Percentiles rank a stretch among this genome's conserved stretches.
Conservation (phyloP, 1,284 basidiomycete species). For the Thelephora terrestris region DNA sequence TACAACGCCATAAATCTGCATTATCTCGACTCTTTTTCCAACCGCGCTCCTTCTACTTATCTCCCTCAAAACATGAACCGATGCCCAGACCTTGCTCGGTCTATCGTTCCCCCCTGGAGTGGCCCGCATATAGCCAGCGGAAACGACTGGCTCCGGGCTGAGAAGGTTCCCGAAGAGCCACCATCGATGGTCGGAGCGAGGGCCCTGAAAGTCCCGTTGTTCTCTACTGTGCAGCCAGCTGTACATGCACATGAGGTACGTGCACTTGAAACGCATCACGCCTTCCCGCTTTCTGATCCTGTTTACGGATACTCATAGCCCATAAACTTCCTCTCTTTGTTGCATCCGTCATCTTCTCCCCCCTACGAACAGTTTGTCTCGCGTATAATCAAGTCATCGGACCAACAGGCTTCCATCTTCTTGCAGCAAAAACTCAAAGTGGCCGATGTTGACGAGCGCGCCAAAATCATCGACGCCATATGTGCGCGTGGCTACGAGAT, state of each 20-base stretch:
- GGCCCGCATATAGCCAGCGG: conserved; percentile 19
- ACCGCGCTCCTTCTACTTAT: conserved; percentile 28
- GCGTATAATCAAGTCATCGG: conserved; percentile 76
- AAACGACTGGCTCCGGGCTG: conserved; percentile 25
- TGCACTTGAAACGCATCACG: conserved; percentile 5
- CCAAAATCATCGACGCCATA: conserved; percentile 75
- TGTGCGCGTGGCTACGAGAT: conserved; percentile 73
- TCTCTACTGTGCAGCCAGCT: conserved; percentile 14
- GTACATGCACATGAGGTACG: conserved; percentile 29
- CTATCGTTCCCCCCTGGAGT: conserved; percentile 15
- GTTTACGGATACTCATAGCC: conserved; percentile 34
- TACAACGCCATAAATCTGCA: conserved; percentile 17
- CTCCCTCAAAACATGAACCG: conserved; percentile 12
- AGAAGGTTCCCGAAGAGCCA: conserved; percentile 14
- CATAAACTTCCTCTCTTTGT: conserved; percentile 73
- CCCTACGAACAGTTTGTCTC: conserved; percentile 71
- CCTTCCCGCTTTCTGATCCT: conserved; percentile 10
- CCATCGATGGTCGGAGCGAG: conserved; percentile 8
- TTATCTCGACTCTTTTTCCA: conserved; percentile 44
- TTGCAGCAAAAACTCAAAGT: conserved; percentile 80
- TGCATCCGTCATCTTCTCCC: conserved; percentile 73
- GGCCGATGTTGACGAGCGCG: conserved; percentile 64
- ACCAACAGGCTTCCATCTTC: conserved; percentile 82
- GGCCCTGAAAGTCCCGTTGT: conserved; percentile 13
- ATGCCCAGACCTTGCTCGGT: conserved; percentile 14